Percentiles rank a stretch among this genome's conserved stretches.
Conservation (phyloP, 1,139 yeast species). For the Yamadazyma sp. region DNA sequence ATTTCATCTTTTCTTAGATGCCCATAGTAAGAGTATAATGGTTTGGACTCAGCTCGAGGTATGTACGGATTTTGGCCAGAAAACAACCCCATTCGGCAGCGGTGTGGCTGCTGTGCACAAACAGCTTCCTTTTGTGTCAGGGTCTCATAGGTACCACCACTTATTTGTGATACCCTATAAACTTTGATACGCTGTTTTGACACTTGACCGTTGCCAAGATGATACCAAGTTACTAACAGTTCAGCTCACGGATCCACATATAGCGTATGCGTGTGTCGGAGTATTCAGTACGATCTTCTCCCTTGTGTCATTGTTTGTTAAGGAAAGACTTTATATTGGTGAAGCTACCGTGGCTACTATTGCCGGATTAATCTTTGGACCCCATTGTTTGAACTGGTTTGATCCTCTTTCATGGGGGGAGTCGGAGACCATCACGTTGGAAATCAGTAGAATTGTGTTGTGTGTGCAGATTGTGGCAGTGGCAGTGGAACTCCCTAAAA, state of each 20-base stretch:
- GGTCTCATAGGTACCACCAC: no score
- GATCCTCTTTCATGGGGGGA: conserved; percentile 91
- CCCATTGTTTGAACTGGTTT: conserved; percentile 89
- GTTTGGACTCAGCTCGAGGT: conserved; percentile 45
- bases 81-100: neutral
- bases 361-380: conserved; percentile 90
- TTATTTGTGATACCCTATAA: no score
- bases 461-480: conserved; percentile 96
- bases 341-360: conserved; percentile 94
- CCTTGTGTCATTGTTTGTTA: conserved; percentile 84
- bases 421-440: conserved; percentile 80
- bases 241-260: conserved; percentile 57
- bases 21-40: conserved; percentile 15
- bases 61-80: conserved; percentile 16
- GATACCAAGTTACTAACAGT: conserved; percentile 16
- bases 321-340: conserved; percentile 86
- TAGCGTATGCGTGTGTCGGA: conserved; percentile 92
- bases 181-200: no score
- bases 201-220: no score
- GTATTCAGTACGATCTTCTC: conserved; percentile 87
- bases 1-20: neutral
- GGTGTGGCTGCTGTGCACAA: no score
- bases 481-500: conserved; percentile 93
- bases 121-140: neutral
- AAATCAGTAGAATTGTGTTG: conserved; percentile 81